Base-by-base conservation (phyloP, 208 protist species). In the Willaertia magna region DNA sequence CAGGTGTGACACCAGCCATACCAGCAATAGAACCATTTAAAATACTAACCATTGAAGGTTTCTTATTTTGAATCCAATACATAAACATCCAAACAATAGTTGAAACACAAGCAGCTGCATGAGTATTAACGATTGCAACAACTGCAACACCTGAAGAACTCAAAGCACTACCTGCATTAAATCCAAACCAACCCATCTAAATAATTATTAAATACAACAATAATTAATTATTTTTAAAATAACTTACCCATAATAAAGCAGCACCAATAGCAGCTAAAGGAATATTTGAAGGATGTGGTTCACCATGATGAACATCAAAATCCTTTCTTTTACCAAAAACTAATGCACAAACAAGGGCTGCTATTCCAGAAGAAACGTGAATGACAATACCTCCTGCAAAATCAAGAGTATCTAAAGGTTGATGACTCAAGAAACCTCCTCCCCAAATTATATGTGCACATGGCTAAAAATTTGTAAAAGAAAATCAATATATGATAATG, bases 301-400 rank as follows among this genome's bases (percentile, higher is more conserved):
- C 46, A 55, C 46, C 46, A 26, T 83, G 43, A 43, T 83, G 43
- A 3, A 39, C 43, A 20, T 55, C 46, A 34, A 84, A 88, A 48
- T 88, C 85, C 49, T 88, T 75, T 47, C 90, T 85, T 42, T 75
- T 84, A 61, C 86, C 79, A 26, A 91, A 78, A 44, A 92, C 74
- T 46, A 88, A 39, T 34, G 85, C 86, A 43, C 86, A 85, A 30
- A 93, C 89, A 20, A 92, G 76, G 26, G 85, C 86, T 44, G 49
- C 82, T 26, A 90, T 88, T 49, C 91, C 93, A 67, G 91, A 85
- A 40, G 87, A 90, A 30, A 87, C 88, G 81, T 95, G 93, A 87
- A 95, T 94, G 18, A 93, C 91, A 61, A 93, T 91, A 85, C 91
- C 92, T 55, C 91, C 91, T 22, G 93, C 93, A 89, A 95, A 94